These are phyloP conservation scores for Backusella westeae DNA, from an alignment of 192 early-diverging fungal genomes.

Conservation along the genomic window DNA sequence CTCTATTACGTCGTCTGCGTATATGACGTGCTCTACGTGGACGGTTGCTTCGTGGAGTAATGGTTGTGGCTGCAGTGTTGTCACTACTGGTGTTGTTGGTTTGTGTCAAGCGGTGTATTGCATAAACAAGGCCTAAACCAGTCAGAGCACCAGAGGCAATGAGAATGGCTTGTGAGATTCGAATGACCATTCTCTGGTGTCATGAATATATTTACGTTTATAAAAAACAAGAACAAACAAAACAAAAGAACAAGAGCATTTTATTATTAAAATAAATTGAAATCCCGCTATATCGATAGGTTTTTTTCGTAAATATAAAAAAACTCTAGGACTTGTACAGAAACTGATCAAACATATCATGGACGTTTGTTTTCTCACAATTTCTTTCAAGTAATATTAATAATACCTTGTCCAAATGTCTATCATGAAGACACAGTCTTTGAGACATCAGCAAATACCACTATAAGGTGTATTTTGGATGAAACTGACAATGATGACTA, in stretches of 20 bases:
- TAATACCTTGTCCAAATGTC: too few species aligned
- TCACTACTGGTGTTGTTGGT: background rate
- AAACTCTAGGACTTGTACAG: too few species aligned
- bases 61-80: background rate
- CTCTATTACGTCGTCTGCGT: slow-evolving; percentile 3
- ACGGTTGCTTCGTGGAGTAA: background rate
- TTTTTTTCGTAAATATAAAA: too few species aligned
- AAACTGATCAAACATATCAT: too few species aligned
- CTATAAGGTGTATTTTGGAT: too few species aligned
- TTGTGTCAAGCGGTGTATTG: slow-evolving; percentile 2
- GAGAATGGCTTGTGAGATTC: slow-evolving; percentile 5
- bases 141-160: slow-evolving; percentile 17
- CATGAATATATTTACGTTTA: background rate
- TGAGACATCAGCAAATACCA: too few species aligned
- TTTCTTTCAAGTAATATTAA: too few species aligned
- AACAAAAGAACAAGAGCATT: background rate
- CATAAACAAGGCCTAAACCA: slow-evolving; percentile 7
- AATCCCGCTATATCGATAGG: background rate
- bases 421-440: too few species aligned
- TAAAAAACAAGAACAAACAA: background rate
- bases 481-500: too few species aligned
- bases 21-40: slow-evolving; percentile 13
- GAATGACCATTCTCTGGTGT: background rate
- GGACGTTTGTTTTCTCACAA: too few species aligned
- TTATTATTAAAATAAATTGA: background rate